Conservation (phyloP, 805 yeast species). For the Zygosaccharomyces rouxii region DNA sequence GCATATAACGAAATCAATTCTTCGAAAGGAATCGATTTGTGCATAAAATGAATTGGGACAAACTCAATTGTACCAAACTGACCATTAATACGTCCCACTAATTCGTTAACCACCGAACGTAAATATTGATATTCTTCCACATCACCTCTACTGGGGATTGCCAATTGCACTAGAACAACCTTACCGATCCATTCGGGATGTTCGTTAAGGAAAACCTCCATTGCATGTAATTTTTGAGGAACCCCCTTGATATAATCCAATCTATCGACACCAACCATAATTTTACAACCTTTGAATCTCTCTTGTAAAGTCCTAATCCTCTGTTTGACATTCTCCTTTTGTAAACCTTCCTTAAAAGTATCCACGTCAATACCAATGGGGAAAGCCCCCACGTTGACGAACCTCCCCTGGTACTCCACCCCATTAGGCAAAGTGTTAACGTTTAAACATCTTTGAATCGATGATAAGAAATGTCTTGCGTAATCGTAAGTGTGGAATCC, state of each 20-base stretch:
- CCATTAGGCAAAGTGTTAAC: constrained; percentile 89
- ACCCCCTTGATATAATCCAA: constrained; percentile 97
- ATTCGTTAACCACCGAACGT: constrained; percentile 90
- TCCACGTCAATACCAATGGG: constrained; percentile 99
- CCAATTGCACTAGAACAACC: constrained; percentile 91
- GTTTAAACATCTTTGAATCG: constrained; percentile 78
- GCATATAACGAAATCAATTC: constrained; percentile 87
- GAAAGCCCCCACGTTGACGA: constrained; percentile 88
- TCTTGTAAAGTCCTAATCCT: constrained; percentile 61
- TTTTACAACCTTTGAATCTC: constrained; percentile 70
- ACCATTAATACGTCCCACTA: constrained; percentile 96
- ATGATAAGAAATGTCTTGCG: constrained; percentile 89
- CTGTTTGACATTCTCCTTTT: constrained; percentile 54
- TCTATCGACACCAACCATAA: constrained; percentile 95
- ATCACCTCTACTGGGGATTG: constrained; percentile 96
- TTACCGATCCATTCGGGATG: constrained; percentile 99
- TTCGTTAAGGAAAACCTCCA: constrained; percentile 84
- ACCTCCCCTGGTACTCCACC: constrained; percentile 68
- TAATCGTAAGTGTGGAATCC: constrained; percentile 99
- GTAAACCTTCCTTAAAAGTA: constrained; percentile 75
- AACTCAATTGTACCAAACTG: constrained; percentile 94
- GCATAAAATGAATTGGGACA: constrained; percentile 96
- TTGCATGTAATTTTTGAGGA: constrained; percentile 94
- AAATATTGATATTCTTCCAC: constrained; percentile 95
- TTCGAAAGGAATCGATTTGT: constrained; percentile 83